Base-by-base conservation (phyloP, 768 basidiomycete genomes). In the Mrakia gelida region DNA sequence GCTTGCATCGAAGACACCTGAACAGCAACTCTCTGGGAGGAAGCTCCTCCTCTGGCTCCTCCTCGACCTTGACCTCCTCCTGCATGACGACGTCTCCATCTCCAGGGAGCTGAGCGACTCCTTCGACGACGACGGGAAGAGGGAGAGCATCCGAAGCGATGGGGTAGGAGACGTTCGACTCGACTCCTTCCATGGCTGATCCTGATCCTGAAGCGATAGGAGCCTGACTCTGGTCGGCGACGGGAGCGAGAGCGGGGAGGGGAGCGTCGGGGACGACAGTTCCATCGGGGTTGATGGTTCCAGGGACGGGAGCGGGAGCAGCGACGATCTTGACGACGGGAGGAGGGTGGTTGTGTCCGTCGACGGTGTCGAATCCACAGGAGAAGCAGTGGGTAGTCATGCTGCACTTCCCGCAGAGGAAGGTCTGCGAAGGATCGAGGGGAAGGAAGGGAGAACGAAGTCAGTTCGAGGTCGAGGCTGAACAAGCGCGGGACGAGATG, bases 1-100 rank as follows among this genome's bases (percentile, higher is more conserved):
- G 90, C 81, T 91, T 92, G 87, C 95, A 97, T 28, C 90, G 88
- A 72, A 90, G 83, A 84, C 95, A 97, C 34, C 95, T 88, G 84
- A 93, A 96, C 49, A 94, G 85, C 15, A 93, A 86, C 38, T 75
- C 71, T 54, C 75, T 77, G 52, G 43, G 41, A 61, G 73, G 75
- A 67, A 59, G 76, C 41, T 77, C 71, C 21, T 54, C 84, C 59
- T 81, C 81, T 16, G 80, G 80, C 74, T 82, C 82, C 49, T 87
- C 87, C 62, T 86, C 87, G 28, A 88, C 28, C 45, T 13, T 9
- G 28, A 11, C 62, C n/a, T 34, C 59, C n/a, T 71, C 59, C 34
- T 68, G 38, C 63, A 70, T 67, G 16, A 30, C 45, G 63, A 68
- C 54, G 70, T 61, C 71, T 49, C 68, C 88, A 77, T 91, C 91